Base-by-base conservation (phyloP, 2,329 filamentous ascomycete genomes). In the Rosellinia necatrix region DNA sequence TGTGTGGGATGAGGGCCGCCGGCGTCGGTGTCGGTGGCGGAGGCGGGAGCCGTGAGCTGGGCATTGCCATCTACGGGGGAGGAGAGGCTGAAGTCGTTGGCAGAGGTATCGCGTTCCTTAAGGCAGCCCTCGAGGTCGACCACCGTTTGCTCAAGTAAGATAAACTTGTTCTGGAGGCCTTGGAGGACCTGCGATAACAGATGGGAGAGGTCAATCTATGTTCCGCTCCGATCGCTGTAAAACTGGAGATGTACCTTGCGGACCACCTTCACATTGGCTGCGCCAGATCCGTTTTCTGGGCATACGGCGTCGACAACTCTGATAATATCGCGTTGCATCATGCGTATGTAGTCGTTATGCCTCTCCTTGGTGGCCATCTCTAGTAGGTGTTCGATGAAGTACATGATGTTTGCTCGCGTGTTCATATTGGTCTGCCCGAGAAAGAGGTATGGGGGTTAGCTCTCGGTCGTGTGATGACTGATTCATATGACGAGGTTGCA, bases 361-460 rank as follows among this genome's bases (percentile, higher is more conserved):
- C 86, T 84, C 63, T 91, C 90, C 63, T 86, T 89, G 60, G 85
- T 82, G 19, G 91, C 90, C 75, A 91, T 81, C 70, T 97, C 93
- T 70, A 96, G 90, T 64, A 99, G 90, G 65, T 93, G 89, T 70
- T 97, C 93, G 69, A 99, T 89, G 74, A 99, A 99, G 75, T 96
- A 99, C 89, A 99, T 96, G 72, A 99, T 97, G 72, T 99, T 99
- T 56, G 94, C 96, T 58, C 93, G 84, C 48, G 88, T 96, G 75
- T 99, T 99, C 89, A 99, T 96, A 64, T 90, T 93, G 64, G 91
- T 96, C 84, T 92, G 51, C 56, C 34, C 17, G 5, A 50, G 15
- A 24, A 21, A 29, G 9, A 42, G 30, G 27, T 30, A 17, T 3
- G 13, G 49, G 32, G 34, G 58, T 58, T 27, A 62, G 51, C 37